Conservation (phyloP, 129 eudicot species). For the Flaveria trinervia region DNA sequence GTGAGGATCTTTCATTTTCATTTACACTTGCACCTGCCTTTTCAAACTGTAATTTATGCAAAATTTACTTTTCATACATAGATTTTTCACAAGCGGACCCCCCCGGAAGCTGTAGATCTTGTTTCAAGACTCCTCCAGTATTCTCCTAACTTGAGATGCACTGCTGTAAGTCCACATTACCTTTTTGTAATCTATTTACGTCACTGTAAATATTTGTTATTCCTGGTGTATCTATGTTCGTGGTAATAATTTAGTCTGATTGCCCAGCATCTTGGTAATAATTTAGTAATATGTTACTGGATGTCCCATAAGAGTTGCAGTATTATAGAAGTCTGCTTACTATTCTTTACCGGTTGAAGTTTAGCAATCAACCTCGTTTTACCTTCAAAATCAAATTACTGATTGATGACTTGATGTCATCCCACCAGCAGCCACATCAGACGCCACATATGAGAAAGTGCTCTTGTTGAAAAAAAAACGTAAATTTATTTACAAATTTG, state of each 20-base stretch:
- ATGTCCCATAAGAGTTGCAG: neutral
- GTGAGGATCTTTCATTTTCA: constrained; percentile 37
- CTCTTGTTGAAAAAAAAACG: neutral
- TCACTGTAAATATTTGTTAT: neutral
- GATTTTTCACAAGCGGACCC: constrained; percentile 85
- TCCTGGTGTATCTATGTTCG: neutral
- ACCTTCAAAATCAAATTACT: neutral
- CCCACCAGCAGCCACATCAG: too few relatives aligned
- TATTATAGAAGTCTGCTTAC: neutral
- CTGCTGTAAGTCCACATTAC: constrained; percentile 64
- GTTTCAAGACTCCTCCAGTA: constrained; percentile 86
- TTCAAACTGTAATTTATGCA: neutral
- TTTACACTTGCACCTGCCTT: neutral
- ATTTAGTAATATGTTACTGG: neutral
- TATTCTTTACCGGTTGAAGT: neutral
- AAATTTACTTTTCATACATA: constrained; percentile 19
- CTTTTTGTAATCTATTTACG: neutral
- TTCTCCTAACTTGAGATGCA: constrained; percentile 76
- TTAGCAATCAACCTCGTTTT: neutral
- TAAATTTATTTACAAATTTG: neutral
- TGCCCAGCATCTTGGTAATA: neutral
- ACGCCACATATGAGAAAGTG: too few relatives aligned
- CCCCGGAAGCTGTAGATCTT: constrained; percentile 91
- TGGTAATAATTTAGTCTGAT: constrained; percentile 10
- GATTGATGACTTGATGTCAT: too few relatives aligned